phyloP scores from a whole-genome alignment of 257 asterid species.

The Solanum bukasovii region DNA sequence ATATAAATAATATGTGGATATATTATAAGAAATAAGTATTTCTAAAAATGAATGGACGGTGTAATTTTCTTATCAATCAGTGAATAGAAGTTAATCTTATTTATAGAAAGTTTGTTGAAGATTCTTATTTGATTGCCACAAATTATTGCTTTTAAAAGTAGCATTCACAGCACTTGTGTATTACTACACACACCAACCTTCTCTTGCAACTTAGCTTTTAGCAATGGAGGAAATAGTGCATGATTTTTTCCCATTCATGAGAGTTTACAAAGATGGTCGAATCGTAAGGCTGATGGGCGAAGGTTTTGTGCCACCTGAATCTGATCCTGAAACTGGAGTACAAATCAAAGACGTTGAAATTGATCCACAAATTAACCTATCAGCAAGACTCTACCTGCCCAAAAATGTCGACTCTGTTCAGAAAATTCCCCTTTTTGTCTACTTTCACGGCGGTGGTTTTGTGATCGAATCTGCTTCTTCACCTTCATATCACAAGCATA shows the following conservation, averaged over 20 bases:
- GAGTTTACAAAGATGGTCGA: constrained; percentile 33
- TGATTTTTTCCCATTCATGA: constrained; percentile 27
- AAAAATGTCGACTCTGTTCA: not conserved
- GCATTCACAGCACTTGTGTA: not conserved
- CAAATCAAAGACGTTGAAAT: constrained; percentile 37
- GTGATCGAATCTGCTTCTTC: constrained; percentile 32
- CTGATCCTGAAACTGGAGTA: constrained; percentile 39
- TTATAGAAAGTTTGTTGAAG: too few relatives aligned
- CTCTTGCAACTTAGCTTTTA: not conserved
- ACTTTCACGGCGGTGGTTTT: constrained; percentile 64
- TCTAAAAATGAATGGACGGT: accelerated
- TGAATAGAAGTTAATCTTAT: too few relatives aligned
- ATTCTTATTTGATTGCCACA: too few relatives aligned
- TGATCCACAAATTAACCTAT: constrained; percentile 7
- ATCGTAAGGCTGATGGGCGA: constrained; percentile 16
- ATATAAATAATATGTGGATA: too few relatives aligned
- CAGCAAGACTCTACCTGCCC: constrained; percentile 46
- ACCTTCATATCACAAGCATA: constrained; percentile 17
- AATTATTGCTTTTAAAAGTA: not conserved
- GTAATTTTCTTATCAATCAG: too few relatives aligned
- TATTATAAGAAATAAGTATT: too few relatives aligned
- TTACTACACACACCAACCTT: not conserved
- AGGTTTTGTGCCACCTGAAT: constrained; percentile 12
- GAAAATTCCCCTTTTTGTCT: constrained; percentile 40
- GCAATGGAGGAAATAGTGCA: constrained; percentile 19